Conservation (phyloP, 768 basidiomycete species). For the Dioszegia hungarica region DNA sequence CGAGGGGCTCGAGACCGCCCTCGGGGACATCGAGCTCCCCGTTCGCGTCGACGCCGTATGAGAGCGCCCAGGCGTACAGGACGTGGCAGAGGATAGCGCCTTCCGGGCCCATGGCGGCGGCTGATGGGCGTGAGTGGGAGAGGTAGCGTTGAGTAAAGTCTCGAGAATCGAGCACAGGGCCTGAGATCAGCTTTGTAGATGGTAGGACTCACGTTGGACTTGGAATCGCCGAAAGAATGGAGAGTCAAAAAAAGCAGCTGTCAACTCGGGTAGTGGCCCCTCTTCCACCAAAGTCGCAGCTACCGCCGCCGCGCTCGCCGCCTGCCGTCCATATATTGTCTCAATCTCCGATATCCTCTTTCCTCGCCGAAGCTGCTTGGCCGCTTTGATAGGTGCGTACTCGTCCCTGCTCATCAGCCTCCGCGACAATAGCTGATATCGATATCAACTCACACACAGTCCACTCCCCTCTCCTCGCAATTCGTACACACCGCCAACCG, state of each 20-base stretch:
- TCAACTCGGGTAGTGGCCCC: slow-evolving; percentile 58
- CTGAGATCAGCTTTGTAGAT: slow-evolving; percentile 50
- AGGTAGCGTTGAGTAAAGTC: slow-evolving; percentile 69
- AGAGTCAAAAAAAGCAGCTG: slow-evolving; percentile 73
- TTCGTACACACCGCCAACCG: slow-evolving; percentile 66
- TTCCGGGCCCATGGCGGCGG: slow-evolving; percentile 62
- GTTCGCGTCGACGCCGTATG: slow-evolving; percentile 77
- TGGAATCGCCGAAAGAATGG: slow-evolving; percentile 80
- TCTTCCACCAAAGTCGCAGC: slow-evolving; percentile 3
- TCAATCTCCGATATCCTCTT: slow-evolving; percentile 45
- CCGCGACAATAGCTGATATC: not conserved
- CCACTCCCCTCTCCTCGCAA: slow-evolving; percentile 78
- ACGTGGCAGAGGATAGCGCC: slow-evolving; percentile 72
- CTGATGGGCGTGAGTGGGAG: slow-evolving; percentile 49
- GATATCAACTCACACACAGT: slow-evolving; percentile 73
- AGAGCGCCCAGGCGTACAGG: slow-evolving; percentile 81
- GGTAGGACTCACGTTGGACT: slow-evolving; percentile 63
- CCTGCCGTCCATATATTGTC: slow-evolving; percentile 34
- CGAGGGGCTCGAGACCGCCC: slow-evolving; percentile 21
- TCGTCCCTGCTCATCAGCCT: slow-evolving; percentile 63
- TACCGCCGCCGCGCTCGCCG: slow-evolving; percentile 14
- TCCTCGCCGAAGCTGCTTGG: slow-evolving; percentile 61
- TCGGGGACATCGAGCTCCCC: slow-evolving; percentile 56
- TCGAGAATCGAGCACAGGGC: slow-evolving; percentile 74
- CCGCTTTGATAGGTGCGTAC: slow-evolving; percentile 83